Base-by-base conservation (phyloP, 305 asterid genomes). In the Fraxinus latifolia region DNA sequence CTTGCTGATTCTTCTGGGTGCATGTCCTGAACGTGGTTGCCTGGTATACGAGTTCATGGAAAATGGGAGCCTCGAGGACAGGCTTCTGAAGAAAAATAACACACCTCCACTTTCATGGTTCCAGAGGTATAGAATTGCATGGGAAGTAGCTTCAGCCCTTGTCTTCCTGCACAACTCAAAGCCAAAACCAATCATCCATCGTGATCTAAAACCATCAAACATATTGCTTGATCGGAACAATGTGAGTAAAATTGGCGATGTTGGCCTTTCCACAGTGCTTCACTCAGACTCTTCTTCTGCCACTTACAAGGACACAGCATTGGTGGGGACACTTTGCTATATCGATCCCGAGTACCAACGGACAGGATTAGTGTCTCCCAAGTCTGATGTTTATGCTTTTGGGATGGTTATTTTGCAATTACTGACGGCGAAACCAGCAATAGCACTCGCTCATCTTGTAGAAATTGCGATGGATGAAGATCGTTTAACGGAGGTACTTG, bases 121-220 rank as follows among this genome's bases (percentile, higher is more conserved):
- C 82, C 91, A 88, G 50, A 90, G 99, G 33, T 87, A 85, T 83
- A 89, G 96, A 80, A 94, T 95, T 60, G 97, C 98, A 6, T 89
- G 94, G 94, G 99, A 94, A 87, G 92, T 95, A 77, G 97, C 97
- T 62, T 95, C 98, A n/a, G 95, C 97, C n/a, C 95, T 95, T 3
- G 90, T 84, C 85, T 95, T 90, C 87, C 96, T 94, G 42, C 99
- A 95, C 86, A 88, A 86, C 42, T 78, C 97, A 42, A 92, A 87
- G 88, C 94, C 99, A 5, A 82, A 89, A 77, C 84, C 91, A 14
- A 92, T 95, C 77, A 84, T 95, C 33, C 99, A 95, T 29, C 99
- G 99, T 14, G 99, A 94, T 83, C 88, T 95, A 68, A 95, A 95
- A 87, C 99, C 98, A 9, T 97, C 92, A 75, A 95, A 95, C 91